These are phyloP conservation scores for Neckera pumila DNA, from an alignment of 225 moss, liverwort and hornwort genomes.

Conservation along the genomic window DNA sequence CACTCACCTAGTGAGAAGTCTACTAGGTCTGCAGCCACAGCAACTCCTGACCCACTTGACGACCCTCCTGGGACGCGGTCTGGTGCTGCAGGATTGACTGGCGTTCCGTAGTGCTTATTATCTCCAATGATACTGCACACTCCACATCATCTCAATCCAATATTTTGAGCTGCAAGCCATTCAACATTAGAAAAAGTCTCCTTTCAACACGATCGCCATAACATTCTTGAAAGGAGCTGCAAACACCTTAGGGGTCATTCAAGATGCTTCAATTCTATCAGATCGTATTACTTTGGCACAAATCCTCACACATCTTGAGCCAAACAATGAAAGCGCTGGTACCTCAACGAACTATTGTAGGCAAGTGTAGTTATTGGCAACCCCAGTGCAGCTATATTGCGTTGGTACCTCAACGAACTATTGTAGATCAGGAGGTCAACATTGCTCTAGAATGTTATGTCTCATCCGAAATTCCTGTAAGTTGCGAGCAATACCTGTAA, in stretches of 20 bases:
- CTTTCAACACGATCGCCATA: background rate
- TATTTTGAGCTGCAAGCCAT: background rate
- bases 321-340: background rate
- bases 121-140: conserved; percentile 70
- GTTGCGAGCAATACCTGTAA: conserved; percentile 45
- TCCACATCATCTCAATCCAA: background rate
- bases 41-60: conserved; percentile 92
- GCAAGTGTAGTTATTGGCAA: background rate
- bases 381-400: background rate
- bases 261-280: background rate
- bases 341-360: background rate
- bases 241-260: background rate
- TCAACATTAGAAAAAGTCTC: background rate
- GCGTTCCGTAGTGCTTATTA: conserved; percentile 84
- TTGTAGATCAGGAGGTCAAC: background rate
- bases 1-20: conserved; percentile 74
- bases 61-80: conserved; percentile 86
- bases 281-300: background rate
- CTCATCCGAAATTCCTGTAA: background rate
- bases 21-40: conserved; percentile 72
- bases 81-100: conserved; percentile 91
- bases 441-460: background rate
- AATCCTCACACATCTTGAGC: background rate
- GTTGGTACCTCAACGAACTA: no score
- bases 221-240: background rate